A percentile compares a stretch with the other conserved stretches of the same genome.
These are phyloP conservation scores for Citeromyces nyonsensis DNA, from an alignment of 805 yeast species.

Conservation along the genomic window DNA sequence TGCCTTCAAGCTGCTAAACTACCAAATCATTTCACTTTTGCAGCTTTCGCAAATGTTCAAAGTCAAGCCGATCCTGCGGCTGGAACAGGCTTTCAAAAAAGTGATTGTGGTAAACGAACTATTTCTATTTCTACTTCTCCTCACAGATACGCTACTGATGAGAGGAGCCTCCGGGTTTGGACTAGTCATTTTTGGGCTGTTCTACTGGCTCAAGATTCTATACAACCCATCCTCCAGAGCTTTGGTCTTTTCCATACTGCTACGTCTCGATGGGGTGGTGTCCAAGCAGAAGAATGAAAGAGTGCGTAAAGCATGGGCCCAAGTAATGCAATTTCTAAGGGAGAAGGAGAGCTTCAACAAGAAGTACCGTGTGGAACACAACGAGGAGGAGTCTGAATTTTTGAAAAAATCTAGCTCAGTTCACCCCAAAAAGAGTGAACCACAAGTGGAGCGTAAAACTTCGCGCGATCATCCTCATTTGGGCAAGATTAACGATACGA, in stretches of 20 bases:
- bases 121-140: slow-evolving; percentile 31
- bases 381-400: slow-evolving; percentile 13
- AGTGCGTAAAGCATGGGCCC: slow-evolving; percentile 22
- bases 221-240: slow-evolving; percentile 30
- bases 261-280: slow-evolving; percentile 25
- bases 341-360: slow-evolving; percentile 14
- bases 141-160: slow-evolving; percentile 43
- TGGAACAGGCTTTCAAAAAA: slow-evolving; percentile 22
- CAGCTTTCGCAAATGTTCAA: slow-evolving; percentile 32
- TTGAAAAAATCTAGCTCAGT: slow-evolving; percentile 3
- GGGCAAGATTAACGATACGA: neutral
- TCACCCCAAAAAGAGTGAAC: too few relatives aligned
- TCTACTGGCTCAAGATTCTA: slow-evolving; percentile 61
- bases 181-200: slow-evolving; percentile 34
- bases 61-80: slow-evolving; percentile 20
- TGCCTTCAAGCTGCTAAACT: slow-evolving; percentile 50
- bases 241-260: slow-evolving; percentile 23
- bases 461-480: neutral
- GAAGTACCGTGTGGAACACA: neutral
- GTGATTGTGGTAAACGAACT: slow-evolving; percentile 49
- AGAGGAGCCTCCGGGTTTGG: slow-evolving; percentile 62
- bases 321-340: slow-evolving; percentile 21
- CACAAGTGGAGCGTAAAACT: neutral
- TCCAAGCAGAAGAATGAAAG: slow-evolving; percentile 26
- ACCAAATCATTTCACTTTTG: slow-evolving; percentile 34